phyloP scores from a whole-genome alignment of 1,139 yeast species.

The Sugiyamaella grinbergsii region DNA sequence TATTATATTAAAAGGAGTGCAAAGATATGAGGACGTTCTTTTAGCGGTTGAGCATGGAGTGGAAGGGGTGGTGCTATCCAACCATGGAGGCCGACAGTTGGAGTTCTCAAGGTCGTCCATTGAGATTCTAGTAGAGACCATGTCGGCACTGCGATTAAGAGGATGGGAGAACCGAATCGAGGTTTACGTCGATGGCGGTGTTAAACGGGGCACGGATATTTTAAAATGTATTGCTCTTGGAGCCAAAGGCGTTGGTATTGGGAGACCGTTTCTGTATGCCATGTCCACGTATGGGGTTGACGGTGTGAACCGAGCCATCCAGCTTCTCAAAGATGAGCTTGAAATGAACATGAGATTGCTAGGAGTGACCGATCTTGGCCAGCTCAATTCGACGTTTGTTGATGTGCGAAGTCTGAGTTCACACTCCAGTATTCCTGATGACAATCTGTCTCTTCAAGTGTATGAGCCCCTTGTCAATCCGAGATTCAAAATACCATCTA shows the following conservation, averaged over 20 bases:
- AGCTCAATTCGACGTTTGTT: slow-evolving; percentile 58
- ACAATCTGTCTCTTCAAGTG: slow-evolving; percentile 48
- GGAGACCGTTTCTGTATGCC: slow-evolving; percentile 75
- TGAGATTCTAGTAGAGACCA: slow-evolving; percentile 66
- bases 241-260: slow-evolving; percentile 77
- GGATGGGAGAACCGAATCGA: slow-evolving; percentile 59
- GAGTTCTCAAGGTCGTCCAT: slow-evolving; percentile 70
- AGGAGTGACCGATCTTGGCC: slow-evolving; percentile 69
- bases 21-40: slow-evolving; percentile 66
- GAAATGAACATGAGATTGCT: slow-evolving; percentile 85
- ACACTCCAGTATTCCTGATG: slow-evolving; percentile 53
- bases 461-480: slow-evolving; percentile 46
- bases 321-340: slow-evolving; percentile 75
- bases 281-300: slow-evolving; percentile 74
- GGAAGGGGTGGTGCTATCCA: slow-evolving; percentile 68
- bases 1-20: slow-evolving; percentile 69
- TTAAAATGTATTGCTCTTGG: slow-evolving; percentile 74
- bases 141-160: slow-evolving; percentile 53
- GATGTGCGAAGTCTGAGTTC: slow-evolving; percentile 48
- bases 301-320: slow-evolving; percentile 79
- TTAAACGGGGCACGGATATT: slow-evolving; percentile 72
- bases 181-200: slow-evolving; percentile 73
- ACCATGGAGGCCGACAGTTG: slow-evolving; percentile 80
- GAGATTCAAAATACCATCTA: slow-evolving; percentile 33
- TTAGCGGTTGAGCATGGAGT: slow-evolving; percentile 63